Conservation (phyloP, 495 filamentous ascomycete genomes). For the Neurospora sp. region DNA sequence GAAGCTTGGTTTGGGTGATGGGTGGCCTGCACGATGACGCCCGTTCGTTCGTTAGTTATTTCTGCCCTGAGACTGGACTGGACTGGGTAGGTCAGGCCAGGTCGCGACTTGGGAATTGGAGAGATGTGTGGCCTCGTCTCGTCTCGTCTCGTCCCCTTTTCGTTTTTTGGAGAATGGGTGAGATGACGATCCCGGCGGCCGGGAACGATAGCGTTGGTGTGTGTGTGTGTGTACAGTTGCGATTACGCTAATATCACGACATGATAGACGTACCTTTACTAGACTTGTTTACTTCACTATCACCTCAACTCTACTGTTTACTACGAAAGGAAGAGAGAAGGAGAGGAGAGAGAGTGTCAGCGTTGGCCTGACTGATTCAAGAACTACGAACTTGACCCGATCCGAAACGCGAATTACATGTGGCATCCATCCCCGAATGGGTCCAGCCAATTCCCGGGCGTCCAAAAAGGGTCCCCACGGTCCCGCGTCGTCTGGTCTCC, state of each 20-base stretch:
- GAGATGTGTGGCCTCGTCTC: background rate
- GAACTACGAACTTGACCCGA: background rate
- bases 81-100: background rate
- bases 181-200: background rate
- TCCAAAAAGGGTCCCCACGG: background rate
- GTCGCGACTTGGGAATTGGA: background rate
- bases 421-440: background rate
- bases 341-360: background rate
- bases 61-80: background rate
- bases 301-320: background rate
- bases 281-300: background rate
- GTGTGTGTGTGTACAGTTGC: background rate
- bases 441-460: background rate
- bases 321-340: background rate
- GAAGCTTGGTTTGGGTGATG: conserved; percentile 19
- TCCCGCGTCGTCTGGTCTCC: background rate
- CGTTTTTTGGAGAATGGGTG: background rate
- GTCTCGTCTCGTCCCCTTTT: background rate
- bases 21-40: conserved; percentile 17
- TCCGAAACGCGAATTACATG: background rate
- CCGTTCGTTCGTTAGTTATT: background rate
- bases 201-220: background rate
- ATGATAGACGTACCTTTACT: background rate
- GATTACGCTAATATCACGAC: background rate
- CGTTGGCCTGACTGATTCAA: background rate